A percentile compares a stretch with the other conserved stretches of the same genome.
These are phyloP conservation scores for Aureococcus anophagefferens DNA, from an alignment of 108 stramenopile species.

Conservation along the genomic window DNA sequence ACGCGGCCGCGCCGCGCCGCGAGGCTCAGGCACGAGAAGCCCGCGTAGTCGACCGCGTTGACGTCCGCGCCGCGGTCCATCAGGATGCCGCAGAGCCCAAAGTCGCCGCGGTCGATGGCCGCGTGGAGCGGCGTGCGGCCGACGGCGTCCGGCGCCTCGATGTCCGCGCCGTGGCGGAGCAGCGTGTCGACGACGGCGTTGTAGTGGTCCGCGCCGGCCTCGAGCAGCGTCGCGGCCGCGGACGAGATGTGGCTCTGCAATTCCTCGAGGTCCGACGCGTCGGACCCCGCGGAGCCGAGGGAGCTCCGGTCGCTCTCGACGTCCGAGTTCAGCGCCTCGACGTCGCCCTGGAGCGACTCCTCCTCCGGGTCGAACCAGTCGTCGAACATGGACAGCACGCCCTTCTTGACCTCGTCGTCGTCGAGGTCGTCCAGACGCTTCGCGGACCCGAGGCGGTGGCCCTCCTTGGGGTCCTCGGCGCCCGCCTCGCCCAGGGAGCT, in stretches of 20 bases:
- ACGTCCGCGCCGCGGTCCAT: background rate
- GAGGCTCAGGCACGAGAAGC: background rate
- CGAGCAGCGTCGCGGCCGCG: background rate
- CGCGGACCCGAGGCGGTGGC: too few species aligned
- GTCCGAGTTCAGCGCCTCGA: background rate
- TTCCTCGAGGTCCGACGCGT: background rate
- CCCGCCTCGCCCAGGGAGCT: background rate
- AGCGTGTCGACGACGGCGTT: background rate
- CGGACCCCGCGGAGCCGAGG: background rate
- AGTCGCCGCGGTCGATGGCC: conserved; percentile 3
- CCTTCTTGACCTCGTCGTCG: background rate
- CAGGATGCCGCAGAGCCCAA: background rate
- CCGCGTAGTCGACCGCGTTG: background rate
- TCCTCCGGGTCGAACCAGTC: background rate
- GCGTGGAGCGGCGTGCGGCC: conserved; percentile 9
- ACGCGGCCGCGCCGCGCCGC: background rate
- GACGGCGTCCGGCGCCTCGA: conserved; percentile 8
- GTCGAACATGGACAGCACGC: background rate
- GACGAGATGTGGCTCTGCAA: background rate
- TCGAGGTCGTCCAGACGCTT: too few species aligned
- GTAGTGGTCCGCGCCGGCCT: too few species aligned
- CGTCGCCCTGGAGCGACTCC: background rate
- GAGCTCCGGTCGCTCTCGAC: background rate
- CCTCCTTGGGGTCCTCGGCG: background rate
- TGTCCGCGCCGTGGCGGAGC: background rate